phyloP scores from a whole-genome alignment of 768 basidiomycete species.

The Kwoniella botswanensis region DNA sequence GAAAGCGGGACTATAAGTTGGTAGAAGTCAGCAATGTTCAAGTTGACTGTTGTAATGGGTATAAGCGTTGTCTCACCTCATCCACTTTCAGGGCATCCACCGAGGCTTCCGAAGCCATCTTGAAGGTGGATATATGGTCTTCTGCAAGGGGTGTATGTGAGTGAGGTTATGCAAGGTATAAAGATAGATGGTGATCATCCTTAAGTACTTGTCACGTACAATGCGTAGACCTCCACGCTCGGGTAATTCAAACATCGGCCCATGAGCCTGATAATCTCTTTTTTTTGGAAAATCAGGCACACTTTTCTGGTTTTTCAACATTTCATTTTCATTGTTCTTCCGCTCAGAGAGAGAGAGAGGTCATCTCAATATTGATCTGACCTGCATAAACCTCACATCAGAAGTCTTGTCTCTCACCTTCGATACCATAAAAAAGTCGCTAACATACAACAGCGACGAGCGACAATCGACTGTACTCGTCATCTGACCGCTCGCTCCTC shows the following conservation, averaged over 20 bases:
- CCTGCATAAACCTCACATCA: too few species aligned
- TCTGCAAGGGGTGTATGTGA: slow-evolving; percentile 3
- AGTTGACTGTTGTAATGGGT: neutral
- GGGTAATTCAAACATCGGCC: neutral
- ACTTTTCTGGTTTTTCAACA: slow-evolving; percentile 13
- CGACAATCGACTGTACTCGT: too few species aligned
- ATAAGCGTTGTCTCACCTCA: slow-evolving; percentile 20
- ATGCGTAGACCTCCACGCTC: slow-evolving; percentile 8
- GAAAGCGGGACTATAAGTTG: slow-evolving; percentile 41
- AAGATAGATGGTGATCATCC: neutral
- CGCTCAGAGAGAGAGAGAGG: neutral
- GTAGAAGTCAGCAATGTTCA: too few species aligned
- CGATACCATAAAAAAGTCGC: too few species aligned
- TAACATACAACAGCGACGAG: too few species aligned
- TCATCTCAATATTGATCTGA: too few species aligned
- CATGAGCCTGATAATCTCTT: slow-evolving; percentile 15
- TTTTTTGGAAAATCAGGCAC: slow-evolving; percentile 5
- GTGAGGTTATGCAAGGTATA: neutral
- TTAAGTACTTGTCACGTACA: neutral
- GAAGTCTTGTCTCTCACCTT: too few species aligned
- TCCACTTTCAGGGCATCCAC: slow-evolving; percentile 25
- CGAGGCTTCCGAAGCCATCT: slow-evolving; percentile 20
- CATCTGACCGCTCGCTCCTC: too few species aligned
- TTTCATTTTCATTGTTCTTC: slow-evolving; percentile 1
- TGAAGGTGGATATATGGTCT: neutral